Percentiles rank a stretch among this genome's conserved stretches.
Conservation (phyloP, 208 protist genomes). For the Kentomonas sorsogonicus region DNA sequence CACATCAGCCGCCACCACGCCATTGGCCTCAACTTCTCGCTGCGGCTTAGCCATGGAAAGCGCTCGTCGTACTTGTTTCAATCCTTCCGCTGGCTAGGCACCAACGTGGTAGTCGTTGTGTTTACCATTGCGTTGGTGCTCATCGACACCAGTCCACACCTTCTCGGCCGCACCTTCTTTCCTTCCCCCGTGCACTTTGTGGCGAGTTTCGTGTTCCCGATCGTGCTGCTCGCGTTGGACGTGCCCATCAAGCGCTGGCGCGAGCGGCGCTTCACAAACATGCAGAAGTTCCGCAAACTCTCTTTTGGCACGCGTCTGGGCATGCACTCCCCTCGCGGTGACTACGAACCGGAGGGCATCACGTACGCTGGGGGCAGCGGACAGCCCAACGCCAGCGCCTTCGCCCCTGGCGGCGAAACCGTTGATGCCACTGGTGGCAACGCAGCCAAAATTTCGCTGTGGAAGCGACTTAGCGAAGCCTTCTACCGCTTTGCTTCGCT, state of each 20-base stretch:
- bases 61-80: conserved; percentile 69
- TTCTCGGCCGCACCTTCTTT: conserved; percentile 37
- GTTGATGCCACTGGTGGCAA: neutral
- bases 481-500: conserved; percentile 80
- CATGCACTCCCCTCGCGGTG: conserved; percentile 88
- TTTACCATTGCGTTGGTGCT: conserved; percentile 61
- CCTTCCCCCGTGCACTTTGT: conserved; percentile 64
- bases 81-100: conserved; percentile 57
- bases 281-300: conserved; percentile 87
- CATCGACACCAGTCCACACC: conserved; percentile 23
- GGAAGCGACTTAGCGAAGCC: conserved; percentile 45
- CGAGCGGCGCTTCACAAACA: conserved; percentile 61
- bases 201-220: conserved; percentile 50
- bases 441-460: neutral
- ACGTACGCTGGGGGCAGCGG: conserved; percentile 23
- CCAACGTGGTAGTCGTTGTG: conserved; percentile 41
- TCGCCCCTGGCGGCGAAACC: conserved; percentile 8
- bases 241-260: conserved; percentile 83
- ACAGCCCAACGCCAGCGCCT: conserved; percentile 9
- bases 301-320: conserved; percentile 86
- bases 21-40: conserved; percentile 60
- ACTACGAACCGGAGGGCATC: conserved; percentile 81
- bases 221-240: conserved; percentile 65
- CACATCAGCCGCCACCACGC: conserved; percentile 84
- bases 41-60: conserved; percentile 58